Base-by-base conservation (phyloP, 176 grass and related monocot species). In the Ensete glaucum region DNA sequence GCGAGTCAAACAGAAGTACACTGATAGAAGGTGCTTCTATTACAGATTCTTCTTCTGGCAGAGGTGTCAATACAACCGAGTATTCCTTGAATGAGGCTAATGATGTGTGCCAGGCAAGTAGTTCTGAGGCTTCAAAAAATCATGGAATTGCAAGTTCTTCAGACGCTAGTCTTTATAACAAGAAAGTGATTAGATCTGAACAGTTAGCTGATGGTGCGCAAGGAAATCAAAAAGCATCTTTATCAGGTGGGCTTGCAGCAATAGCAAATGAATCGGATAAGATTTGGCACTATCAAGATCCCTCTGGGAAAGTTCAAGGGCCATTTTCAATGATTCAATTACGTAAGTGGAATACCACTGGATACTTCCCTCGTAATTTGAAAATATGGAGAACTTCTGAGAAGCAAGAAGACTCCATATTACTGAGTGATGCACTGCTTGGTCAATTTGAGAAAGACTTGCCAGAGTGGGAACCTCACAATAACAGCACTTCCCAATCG, bases 291-390 rank as follows among this genome's bases (percentile, higher is more conserved):
- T 99, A 99, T 65, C 64, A 83, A 76, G 96, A 99, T 66, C 96
- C 96, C 21, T 85, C 86, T 76, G 84, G 78, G 79, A 99, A 99
- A 93, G 79, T 80, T 62, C 96, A 99, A 87, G 91, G 96, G 9
- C 91, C 91, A 54, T 99, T 99, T 81, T 99, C 96, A n/a, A 91
- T 99, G 69, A 66, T 70, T 54, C 96, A 99, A 77, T 77, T 99
- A 74, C 78, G 88, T 9, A 99, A 99, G 87, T 99, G 96, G 96
- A 95, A 87, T 69, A 84, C 73, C 25, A 99, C 75, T 81, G 91
- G 91, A 13, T 99, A 95, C 69, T 99, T 99, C 56, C 96, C 96
- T 29, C 73, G 85, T 76, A 84, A 76, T 76, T 82, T 99, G 69
- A 95, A 76, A 76, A 91, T 99, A 84, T 99, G 96, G 96, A 88